Evolutionary conservation across 345 rosid species (phyloP).

Genomic region (Brassica napus): DNA sequence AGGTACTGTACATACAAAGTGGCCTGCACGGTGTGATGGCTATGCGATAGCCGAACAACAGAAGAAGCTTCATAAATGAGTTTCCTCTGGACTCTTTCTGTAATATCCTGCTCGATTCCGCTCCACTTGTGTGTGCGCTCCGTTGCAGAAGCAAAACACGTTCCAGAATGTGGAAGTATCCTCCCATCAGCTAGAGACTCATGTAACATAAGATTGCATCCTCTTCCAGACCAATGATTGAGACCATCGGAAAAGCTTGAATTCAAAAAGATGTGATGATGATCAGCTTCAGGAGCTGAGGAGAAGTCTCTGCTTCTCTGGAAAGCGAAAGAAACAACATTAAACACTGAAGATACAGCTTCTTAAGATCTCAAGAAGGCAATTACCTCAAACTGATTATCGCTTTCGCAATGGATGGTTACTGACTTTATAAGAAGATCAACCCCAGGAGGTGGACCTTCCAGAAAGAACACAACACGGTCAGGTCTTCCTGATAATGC

Average conservation of each 20-base stretch:
- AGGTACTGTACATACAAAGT: conserved; percentile 76
- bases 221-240: conserved; percentile 91
- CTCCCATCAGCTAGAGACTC: conserved; percentile 78
- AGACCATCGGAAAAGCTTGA: conserved; percentile 80
- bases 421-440: conserved; percentile 78
- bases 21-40: conserved; percentile 58
- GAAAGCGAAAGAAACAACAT: background rate
- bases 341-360: background rate
- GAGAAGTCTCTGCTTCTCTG: conserved; percentile 38
- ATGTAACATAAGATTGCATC: conserved; percentile 73
- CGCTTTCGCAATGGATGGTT: conserved; percentile 46
- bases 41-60: conserved; percentile 73
- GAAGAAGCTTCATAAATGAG: conserved; percentile 71
- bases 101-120: conserved; percentile 89
- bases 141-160: conserved; percentile 73
- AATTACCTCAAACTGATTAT: conserved; percentile 54
- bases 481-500: conserved; percentile 61
- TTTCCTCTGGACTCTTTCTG: conserved; percentile 71
- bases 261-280: conserved; percentile 60
- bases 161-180: conserved; percentile 70
- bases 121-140: conserved; percentile 87
- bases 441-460: conserved; percentile 88
- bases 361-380: background rate
- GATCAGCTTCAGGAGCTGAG: conserved; percentile 48
- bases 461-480: conserved; percentile 72